Conservation (phyloP, 192 early-diverging fungal species). For the Ramicandelaber brevisporus region DNA sequence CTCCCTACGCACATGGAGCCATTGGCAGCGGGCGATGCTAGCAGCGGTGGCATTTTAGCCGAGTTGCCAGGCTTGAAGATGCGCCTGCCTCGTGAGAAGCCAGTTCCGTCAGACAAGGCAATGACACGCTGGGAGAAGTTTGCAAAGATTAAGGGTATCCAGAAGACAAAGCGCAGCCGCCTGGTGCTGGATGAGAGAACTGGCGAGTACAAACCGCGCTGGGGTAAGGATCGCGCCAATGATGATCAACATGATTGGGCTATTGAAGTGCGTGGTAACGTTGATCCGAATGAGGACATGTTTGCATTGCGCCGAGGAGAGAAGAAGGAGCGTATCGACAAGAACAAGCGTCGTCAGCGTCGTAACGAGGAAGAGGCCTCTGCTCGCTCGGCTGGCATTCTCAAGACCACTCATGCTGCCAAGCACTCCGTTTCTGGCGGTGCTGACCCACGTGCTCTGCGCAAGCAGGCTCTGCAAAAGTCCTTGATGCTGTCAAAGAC, state of each 20-base stretch:
- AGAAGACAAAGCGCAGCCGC: conserved; percentile 51
- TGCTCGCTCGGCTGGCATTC: conserved; percentile 21
- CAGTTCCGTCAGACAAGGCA: conserved; percentile 68
- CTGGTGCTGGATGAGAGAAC: conserved; percentile 62
- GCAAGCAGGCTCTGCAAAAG: conserved; percentile 46
- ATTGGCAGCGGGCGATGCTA: conserved; percentile 29
- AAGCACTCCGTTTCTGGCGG: too few relatives aligned
- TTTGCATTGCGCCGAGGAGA: conserved; percentile 49
- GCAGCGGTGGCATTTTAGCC: conserved; percentile 60
- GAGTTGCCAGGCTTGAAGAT: conserved; percentile 39
- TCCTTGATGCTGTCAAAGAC: conserved; percentile 48
- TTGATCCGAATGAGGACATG: conserved; percentile 69
- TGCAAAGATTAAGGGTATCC: conserved; percentile 86
- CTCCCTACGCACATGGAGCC: too few relatives aligned
- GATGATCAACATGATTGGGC: conserved; percentile 71
- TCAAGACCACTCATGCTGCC: conserved; percentile 8
- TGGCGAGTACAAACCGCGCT: conserved; percentile 67
- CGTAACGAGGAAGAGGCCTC: conserved; percentile 67
- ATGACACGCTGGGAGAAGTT: conserved; percentile 98
- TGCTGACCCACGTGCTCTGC: conserved; percentile 24
- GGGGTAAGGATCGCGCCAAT: conserved; percentile 55
- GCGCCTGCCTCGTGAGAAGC: conserved; percentile 69
- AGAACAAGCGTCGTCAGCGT: conserved; percentile 65
- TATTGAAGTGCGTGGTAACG: conserved; percentile 63
- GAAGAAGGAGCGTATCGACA: conserved; percentile 69